These are phyloP conservation scores for Ceratonia siliqua DNA, from an alignment of 306 rosid species.

Conservation along the genomic window DNA sequence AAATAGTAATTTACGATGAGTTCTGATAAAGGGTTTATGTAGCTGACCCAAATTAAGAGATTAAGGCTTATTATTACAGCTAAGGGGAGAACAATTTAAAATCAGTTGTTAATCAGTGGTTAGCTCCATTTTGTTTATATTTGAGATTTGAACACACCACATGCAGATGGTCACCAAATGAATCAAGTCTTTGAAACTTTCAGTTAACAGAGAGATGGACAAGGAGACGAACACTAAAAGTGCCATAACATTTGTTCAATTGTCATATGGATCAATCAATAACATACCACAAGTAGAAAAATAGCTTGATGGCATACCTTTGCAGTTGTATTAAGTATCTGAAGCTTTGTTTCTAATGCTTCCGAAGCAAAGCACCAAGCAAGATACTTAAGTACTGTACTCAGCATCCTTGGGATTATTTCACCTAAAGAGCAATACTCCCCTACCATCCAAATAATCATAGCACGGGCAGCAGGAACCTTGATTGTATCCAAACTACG, in stretches of 20 bases:
- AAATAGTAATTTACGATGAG: background rate
- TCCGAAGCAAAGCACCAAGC: slow-evolving; percentile 84
- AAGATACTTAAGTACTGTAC: slow-evolving; percentile 78
- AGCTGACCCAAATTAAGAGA: background rate
- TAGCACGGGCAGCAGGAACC: slow-evolving; percentile 88
- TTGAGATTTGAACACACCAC: slow-evolving; percentile 20
- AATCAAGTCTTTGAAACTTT: slow-evolving; percentile 14
- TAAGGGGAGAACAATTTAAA: background rate
- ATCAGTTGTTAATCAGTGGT: background rate
- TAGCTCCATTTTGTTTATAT: slow-evolving; percentile 18
- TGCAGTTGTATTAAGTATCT: slow-evolving; percentile 75
- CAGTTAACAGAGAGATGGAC: slow-evolving; percentile 24
- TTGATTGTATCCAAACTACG: slow-evolving; percentile 74
- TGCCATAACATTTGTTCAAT: slow-evolving; percentile 17
- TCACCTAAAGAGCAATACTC: slow-evolving; percentile 86
- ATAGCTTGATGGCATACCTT: slow-evolving; percentile 58
- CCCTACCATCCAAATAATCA: slow-evolving; percentile 94
- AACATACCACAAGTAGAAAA: background rate
- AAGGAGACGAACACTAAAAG: slow-evolving; percentile 7
- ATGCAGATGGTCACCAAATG: slow-evolving; percentile 1
- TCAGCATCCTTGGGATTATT: slow-evolving; percentile 75
- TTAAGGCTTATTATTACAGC: background rate
- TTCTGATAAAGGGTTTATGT: background rate
- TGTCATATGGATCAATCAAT: slow-evolving; percentile 16
- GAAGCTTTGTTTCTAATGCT: slow-evolving; percentile 85